Evolutionary conservation across 139 green algal genomes (phyloP), one percentile per base, ranked within the genome.

Genomic region (Micromonas pusilla): DNA sequence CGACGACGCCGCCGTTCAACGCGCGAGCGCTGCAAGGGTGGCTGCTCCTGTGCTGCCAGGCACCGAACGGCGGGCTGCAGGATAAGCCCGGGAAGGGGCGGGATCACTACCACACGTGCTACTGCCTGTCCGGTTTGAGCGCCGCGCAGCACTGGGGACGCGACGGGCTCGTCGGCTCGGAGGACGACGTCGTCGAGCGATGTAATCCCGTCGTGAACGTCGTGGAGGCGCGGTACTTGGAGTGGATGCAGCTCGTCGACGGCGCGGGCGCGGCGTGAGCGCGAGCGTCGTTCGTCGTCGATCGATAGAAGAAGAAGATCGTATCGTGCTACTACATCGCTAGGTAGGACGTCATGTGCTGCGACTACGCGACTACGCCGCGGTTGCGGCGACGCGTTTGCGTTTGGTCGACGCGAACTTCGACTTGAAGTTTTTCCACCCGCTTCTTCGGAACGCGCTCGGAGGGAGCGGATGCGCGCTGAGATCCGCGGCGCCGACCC

Each of bases 61-160:
- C 78, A 26, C 37, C 75, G 2, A 85, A 86, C 37, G 95, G 94
- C 33, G 95, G 95, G 0, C 73, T 99, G 72, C 80, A 89, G 0
- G 95, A 99, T 85, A 99, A 99, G 87, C 95, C 95, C 13, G 92
- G 93, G 53, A 96, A 96, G 82, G 70, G 83, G 0, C 70, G 86
- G 9, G 96, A 99, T 87, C 96, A 92, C 74, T 99, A 99, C 81
- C 96, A 99, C 92, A 97, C 93, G 62, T 98, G 94, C 85, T 99
- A 99, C 90, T 97, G 91, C 83, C 80, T 99, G 19, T 93, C 85
- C 72, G 96, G 96, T 0, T 84, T 99, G 72, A 81, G 91, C 0
- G 81, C 80, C 2, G 87, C 88, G 34, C 94, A 98, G 86, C 87
- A 94, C 68, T 85, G 37, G 37, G 39, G 66, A 1, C 23, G n/a